These are phyloP conservation scores for Dactylis glomerata DNA, from an alignment of 176 grass and related monocot genomes.

Conservation along the genomic window DNA sequence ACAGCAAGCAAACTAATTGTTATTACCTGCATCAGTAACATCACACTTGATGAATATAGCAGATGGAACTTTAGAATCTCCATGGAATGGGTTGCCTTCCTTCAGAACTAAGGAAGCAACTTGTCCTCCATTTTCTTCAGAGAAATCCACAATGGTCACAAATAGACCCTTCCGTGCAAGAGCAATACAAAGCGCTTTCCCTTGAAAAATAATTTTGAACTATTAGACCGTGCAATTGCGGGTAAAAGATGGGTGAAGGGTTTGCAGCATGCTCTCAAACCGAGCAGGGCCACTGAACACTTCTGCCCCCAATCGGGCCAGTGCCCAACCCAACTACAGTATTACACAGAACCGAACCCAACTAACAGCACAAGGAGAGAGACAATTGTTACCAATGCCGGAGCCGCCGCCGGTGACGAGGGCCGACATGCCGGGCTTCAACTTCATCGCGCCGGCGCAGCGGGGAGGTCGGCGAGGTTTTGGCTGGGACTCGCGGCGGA, in stretches of 20 bases:
- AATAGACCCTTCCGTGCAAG: conserved; percentile 72
- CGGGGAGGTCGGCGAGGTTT: neutral
- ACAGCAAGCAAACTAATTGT: neutral
- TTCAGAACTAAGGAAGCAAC: conserved; percentile 53
- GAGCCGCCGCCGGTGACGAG: conserved; percentile 83
- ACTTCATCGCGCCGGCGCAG: conserved; percentile 50
- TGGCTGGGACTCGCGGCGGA: neutral
- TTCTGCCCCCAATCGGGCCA: neutral
- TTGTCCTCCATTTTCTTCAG: conserved; percentile 73
- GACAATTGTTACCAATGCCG: conserved; percentile 59
- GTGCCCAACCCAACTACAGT: neutral
- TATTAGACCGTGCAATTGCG: neutral
- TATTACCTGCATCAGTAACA: conserved; percentile 61
- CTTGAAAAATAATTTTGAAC: conserved; percentile 35
- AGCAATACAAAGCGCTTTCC: conserved; percentile 74
- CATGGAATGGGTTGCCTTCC: conserved; percentile 45
- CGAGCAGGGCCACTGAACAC: neutral
- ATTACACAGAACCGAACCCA: neutral
- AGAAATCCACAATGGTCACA: conserved; percentile 76
- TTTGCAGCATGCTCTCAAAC: neutral
- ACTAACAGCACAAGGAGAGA: neutral
- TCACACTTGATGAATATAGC: conserved; percentile 78
- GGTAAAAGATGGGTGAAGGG: neutral
- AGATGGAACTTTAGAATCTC: conserved; percentile 51
- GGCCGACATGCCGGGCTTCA: conserved; percentile 89